Percentiles rank a stretch among this genome's conserved stretches.
Conservation (phyloP, 1,284 basidiomycete species). For the Lentinula novae-zelandiae region DNA sequence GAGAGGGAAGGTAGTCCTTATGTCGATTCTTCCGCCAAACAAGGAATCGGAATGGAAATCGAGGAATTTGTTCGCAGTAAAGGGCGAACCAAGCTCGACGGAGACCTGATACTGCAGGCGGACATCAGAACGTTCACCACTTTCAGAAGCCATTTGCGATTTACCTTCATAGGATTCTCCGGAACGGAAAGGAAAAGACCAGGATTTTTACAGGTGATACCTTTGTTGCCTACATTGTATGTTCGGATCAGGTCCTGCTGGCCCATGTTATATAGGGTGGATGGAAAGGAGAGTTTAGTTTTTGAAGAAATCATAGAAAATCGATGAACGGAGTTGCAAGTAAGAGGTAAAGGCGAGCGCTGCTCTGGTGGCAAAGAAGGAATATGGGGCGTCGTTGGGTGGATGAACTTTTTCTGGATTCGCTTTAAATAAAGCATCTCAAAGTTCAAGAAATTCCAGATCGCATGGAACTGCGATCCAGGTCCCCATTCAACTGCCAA, state of each 20-base stretch:
- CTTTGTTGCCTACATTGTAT: not conserved
- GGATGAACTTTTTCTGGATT: not conserved
- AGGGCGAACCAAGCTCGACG: slow-evolving; percentile 5
- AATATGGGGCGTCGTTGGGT: not conserved
- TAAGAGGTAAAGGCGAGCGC: not conserved
- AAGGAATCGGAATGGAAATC: not conserved
- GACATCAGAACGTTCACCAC: not conserved
- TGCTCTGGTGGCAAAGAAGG: not conserved
- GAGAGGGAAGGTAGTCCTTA: not conserved
- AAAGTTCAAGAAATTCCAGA: not conserved
- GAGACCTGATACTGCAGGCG: not conserved
- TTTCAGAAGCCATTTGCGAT: not conserved
- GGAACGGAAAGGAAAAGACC: not conserved
- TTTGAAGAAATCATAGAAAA: not conserved
- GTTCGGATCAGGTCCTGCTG: not conserved
- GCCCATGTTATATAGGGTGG: not conserved
- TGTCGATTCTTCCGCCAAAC: not conserved
- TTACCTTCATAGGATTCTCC: slow-evolving; percentile 4
- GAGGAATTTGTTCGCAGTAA: not conserved
- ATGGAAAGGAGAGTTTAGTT: not conserved
- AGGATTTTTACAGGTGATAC: not conserved
- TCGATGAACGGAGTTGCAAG: not conserved
- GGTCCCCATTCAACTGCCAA: not conserved
- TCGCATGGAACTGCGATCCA: not conserved
- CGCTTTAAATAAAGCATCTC: not conserved